These are phyloP conservation scores for Penicillium flavigenum DNA, from an alignment of 495 filamentous ascomycete genomes.

Conservation along the genomic window DNA sequence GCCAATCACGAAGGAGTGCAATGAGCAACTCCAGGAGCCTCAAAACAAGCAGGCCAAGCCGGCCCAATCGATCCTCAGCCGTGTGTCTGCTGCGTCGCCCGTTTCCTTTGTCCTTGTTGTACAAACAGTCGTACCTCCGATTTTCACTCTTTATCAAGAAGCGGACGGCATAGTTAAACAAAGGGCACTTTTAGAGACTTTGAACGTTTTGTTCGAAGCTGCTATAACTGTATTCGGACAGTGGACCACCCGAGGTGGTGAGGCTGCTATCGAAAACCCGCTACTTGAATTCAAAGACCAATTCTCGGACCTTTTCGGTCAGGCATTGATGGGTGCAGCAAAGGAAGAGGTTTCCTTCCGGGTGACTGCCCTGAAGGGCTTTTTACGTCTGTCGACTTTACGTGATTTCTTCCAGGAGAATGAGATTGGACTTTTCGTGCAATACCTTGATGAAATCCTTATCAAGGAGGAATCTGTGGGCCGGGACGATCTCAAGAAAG, in stretches of 20 bases:
- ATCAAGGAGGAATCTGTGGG: slow-evolving; percentile 58
- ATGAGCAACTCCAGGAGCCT: slow-evolving; percentile 70
- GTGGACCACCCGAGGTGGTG: slow-evolving; percentile 48
- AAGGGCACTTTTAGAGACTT: slow-evolving; percentile 63
- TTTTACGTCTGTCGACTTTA: slow-evolving; percentile 56
- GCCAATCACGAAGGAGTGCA: slow-evolving; percentile 67
- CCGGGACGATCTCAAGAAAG: slow-evolving; percentile 57
- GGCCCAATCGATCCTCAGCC: slow-evolving; percentile 60
- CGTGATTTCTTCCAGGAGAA: slow-evolving; percentile 61
- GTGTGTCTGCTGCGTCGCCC: slow-evolving; percentile 54
- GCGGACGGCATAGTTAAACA: slow-evolving; percentile 66
- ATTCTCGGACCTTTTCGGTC: slow-evolving; percentile 58
- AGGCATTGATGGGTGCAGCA: slow-evolving; percentile 59
- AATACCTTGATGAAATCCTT: slow-evolving; percentile 64
- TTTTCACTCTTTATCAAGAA: slow-evolving; percentile 63
- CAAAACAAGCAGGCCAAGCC: slow-evolving; percentile 75
- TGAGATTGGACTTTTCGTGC: slow-evolving; percentile 62
- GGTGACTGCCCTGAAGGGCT: slow-evolving; percentile 56
- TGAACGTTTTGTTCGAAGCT: slow-evolving; percentile 58
- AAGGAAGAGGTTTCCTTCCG: slow-evolving; percentile 68
- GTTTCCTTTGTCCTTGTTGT: slow-evolving; percentile 55
- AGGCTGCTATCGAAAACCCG: slow-evolving; percentile 47
- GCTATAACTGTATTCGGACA: slow-evolving; percentile 57
- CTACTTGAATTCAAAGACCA: slow-evolving; percentile 59
- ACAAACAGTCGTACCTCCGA: slow-evolving; percentile 55